Conservation (phyloP, 2,329 filamentous ascomycete genomes). For the Pestalotiopsis sp. region DNA sequence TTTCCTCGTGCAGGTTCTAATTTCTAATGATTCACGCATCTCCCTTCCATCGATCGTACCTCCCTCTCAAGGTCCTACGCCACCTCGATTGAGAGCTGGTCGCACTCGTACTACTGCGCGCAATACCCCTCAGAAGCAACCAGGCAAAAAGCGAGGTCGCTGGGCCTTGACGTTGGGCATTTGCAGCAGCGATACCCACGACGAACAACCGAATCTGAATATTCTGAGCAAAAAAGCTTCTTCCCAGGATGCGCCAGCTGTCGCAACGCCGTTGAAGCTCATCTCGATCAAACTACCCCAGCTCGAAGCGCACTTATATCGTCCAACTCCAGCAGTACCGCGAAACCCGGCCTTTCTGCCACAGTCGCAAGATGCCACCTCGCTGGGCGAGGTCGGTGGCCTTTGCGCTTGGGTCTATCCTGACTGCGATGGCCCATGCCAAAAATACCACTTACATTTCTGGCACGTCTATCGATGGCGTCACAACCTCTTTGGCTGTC, state of each 20-base stretch:
- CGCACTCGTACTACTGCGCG: background rate
- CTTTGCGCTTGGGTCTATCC: slow-evolving; percentile 12
- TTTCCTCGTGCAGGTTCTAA: background rate
- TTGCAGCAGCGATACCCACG: background rate
- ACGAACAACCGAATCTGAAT: background rate
- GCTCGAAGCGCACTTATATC: background rate
- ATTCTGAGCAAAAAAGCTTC: no score
- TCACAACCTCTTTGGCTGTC: slow-evolving; percentile 53
- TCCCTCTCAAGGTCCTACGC: background rate
- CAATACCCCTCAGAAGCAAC: background rate
- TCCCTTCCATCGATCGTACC: background rate
- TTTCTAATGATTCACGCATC: background rate
- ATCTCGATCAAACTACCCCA: background rate
- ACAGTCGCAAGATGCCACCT: slow-evolving; percentile 15
- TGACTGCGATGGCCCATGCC: slow-evolving; percentile 22
- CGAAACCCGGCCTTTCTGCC: background rate
- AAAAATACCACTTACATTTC: slow-evolving; percentile 40
- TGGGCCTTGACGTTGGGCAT: background rate
- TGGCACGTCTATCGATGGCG: slow-evolving; percentile 47
- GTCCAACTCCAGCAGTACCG: no score
- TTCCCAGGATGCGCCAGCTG: background rate
- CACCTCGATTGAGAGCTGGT: background rate
- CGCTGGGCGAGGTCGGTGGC: slow-evolving; percentile 14
- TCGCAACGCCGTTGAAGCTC: background rate
- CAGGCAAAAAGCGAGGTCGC: background rate